Base-by-base conservation (phyloP, 495 filamentous ascomycete genomes). In the Tuber melanosporum region DNA sequence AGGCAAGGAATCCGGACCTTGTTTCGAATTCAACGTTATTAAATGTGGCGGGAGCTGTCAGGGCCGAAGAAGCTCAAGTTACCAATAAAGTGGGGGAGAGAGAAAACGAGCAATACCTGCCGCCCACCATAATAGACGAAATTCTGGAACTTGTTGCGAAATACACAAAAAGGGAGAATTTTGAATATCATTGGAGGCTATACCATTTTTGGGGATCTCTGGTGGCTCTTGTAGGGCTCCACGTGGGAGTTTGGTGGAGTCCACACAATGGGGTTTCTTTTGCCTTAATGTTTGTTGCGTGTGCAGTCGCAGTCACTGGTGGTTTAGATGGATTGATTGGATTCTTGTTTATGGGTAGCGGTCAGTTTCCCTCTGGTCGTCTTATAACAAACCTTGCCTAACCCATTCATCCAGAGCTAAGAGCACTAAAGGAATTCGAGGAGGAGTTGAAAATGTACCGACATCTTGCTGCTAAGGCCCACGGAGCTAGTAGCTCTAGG, bases 391-490 rank as follows among this genome's bases (percentile, higher is more conserved):
- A n/a, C 41, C 14, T 14, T 52, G 62, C 41, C 80, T 80, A 44
- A 80, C 73, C 26, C 2, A 71, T 20, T 76, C 57, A 19, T 22
- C 3, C 43, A 83, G 82, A 99, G 85, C 78, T 97, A 76, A 87
- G 93, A 76, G 90, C 93, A 20, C 85, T 99, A n/a, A 91, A 90
- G 80, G 95, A 98, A 85, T 98, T 98, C 85, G 90, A 95, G 81
- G 97, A 94, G 91, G 96, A 99, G 86, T 91, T 99, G 20, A 85
- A 85, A 72, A 95, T 83, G 79, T 83, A 83, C 49, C 76, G 62
- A 22, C 71, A 73, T 15, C 78, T 81, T 43, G 57, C 78, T 10
- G 43, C 72, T 12, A 22, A 57, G 12, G 77, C 57, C 57, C 7
- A 36, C 14, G 57, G 57, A 26, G 26, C 26, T 36, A 26, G 32